Percentiles rank a stretch among this genome's conserved stretches.
These are phyloP conservation scores for Ulmus americana DNA, from an alignment of 331 rosid species.

Conservation along the genomic window DNA sequence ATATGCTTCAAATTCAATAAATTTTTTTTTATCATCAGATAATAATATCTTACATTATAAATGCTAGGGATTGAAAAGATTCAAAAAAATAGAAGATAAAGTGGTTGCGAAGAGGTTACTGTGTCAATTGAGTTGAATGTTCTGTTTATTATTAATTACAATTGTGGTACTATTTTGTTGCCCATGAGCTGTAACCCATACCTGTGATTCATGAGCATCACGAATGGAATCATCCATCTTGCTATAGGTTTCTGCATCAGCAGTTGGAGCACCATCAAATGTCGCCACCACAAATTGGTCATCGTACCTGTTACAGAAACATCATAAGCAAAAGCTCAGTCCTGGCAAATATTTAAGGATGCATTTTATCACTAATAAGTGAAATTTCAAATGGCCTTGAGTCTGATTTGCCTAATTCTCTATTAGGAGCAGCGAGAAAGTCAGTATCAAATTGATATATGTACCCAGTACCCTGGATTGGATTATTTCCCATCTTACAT, in stretches of 20 bases:
- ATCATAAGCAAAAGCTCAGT: slow-evolving; percentile 5
- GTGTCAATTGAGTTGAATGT: not conserved
- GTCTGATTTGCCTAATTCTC: too few relatives aligned
- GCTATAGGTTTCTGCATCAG: slow-evolving; percentile 67
- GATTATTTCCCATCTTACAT: too few relatives aligned
- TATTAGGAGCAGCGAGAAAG: too few relatives aligned
- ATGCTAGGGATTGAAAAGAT: too few relatives aligned
- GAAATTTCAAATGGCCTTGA: not conserved
- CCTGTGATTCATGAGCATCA: slow-evolving; percentile 74
- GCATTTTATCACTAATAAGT: not conserved
- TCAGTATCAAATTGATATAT: too few relatives aligned
- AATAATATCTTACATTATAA: too few relatives aligned
- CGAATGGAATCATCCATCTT: slow-evolving; percentile 69
- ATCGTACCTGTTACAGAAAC: slow-evolving; percentile 47
- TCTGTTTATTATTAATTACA: not conserved
- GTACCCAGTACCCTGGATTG: too few relatives aligned
- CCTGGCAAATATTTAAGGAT: not conserved
- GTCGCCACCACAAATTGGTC: slow-evolving; percentile 71
- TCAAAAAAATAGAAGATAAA: too few relatives aligned
- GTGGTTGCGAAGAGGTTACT: not conserved
- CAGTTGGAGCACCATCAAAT: slow-evolving; percentile 92
- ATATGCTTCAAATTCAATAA: too few relatives aligned
- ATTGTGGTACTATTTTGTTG: not conserved
- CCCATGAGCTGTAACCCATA: slow-evolving; percentile 27
- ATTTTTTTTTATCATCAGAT: too few relatives aligned